phyloP scores from a whole-genome alignment of 345 rosid genomes.

The Citrus inodora region DNA sequence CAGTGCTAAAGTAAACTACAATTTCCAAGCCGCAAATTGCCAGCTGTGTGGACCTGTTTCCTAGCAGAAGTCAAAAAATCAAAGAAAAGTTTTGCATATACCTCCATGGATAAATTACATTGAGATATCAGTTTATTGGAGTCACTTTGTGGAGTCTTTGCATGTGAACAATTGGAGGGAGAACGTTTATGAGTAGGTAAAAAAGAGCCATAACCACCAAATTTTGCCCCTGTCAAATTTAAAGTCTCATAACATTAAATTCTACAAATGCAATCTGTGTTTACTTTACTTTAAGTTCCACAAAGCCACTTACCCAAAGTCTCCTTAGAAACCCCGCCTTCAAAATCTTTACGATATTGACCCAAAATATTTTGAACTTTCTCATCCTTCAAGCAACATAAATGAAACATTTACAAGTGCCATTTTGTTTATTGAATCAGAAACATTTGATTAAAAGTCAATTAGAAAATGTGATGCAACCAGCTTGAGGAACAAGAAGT shows the following conservation, averaged over 20 bases:
- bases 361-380: constrained; percentile 63
- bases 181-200: constrained; percentile 44
- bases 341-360: constrained; percentile 57
- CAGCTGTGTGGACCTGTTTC: constrained; percentile 8
- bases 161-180: constrained; percentile 24
- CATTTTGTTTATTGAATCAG: not conserved
- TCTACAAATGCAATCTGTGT: not conserved
- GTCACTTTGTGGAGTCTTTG: constrained; percentile 34
- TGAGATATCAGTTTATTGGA: constrained; percentile 26
- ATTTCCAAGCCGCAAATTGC: constrained; percentile 5
- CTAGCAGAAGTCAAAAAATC: constrained; percentile 7
- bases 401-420: constrained; percentile 16
- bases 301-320: constrained; percentile 52
- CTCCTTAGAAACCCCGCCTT: constrained; percentile 42
- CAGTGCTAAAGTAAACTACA: constrained; percentile 20
- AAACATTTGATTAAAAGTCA: not conserved
- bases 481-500: not conserved
- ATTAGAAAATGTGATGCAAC: not conserved
- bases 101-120: constrained; percentile 39
- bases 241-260: constrained; percentile 11
- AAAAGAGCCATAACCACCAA: constrained; percentile 72
- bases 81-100: constrained; percentile 22
- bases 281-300: constrained; percentile 6
- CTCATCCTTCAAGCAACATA: constrained; percentile 57
- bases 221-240: constrained; percentile 51